A percentile compares a stretch with the other conserved stretches of the same genome.
These are phyloP conservation scores for Coemansia sp. DNA, from an alignment of 371 early-diverging fungal genomes.

Conservation along the genomic window DNA sequence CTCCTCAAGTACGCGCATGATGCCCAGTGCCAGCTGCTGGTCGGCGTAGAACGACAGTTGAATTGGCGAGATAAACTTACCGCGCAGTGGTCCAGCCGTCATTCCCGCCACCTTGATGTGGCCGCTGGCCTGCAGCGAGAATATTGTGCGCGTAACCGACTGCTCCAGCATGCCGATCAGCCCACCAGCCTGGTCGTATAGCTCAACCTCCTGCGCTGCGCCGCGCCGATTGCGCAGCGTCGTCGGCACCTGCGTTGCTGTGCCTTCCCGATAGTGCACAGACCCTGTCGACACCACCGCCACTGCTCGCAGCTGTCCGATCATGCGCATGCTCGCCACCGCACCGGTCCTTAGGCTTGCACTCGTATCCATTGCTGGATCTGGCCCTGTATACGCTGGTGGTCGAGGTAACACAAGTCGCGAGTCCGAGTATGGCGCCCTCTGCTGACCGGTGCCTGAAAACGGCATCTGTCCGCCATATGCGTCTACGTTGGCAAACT, in stretches of 20 bases:
- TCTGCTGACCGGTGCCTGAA: not conserved
- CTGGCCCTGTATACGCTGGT: not conserved
- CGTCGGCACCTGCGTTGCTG: constrained; percentile 15
- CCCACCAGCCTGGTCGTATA: constrained; percentile 17
- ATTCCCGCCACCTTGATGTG: constrained; percentile 25
- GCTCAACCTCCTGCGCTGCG: constrained; percentile 21
- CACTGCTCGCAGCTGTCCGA: constrained; percentile 42
- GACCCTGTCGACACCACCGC: constrained; percentile 29
- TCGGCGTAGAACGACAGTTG: constrained; percentile 39
- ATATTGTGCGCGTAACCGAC: constrained; percentile 25
- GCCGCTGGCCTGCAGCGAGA: constrained; percentile 22
- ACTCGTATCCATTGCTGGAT: not conserved
- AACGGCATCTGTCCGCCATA: not conserved
- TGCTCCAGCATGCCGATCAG: constrained; percentile 40
- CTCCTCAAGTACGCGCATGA: constrained; percentile 21
- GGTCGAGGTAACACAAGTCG: not conserved
- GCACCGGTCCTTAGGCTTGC: not conserved
- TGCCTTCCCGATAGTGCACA: constrained; percentile 18
- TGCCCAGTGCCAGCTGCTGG: constrained; percentile 13
- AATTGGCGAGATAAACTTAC: constrained; percentile 30
- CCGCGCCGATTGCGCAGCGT: constrained; percentile 32
- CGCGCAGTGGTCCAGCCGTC: constrained; percentile 26
- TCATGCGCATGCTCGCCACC: constrained; percentile 23
- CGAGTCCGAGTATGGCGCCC: not conserved
- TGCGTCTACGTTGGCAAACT: not conserved